phyloP scores from a whole-genome alignment of 768 basidiomycete species.

The Xerocomellus dryophilus region DNA sequence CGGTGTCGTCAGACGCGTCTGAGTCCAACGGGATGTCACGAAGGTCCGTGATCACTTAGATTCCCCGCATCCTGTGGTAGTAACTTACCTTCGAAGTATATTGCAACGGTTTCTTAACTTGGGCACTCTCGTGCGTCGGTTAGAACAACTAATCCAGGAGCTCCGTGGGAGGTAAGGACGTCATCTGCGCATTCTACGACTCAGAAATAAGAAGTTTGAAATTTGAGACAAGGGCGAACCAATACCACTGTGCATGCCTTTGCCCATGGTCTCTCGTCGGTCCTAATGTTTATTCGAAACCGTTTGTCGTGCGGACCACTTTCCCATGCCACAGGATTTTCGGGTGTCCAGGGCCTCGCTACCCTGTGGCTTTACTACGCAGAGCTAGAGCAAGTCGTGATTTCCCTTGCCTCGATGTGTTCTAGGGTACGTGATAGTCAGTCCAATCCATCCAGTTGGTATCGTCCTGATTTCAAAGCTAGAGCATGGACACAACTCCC shows the following conservation, averaged over 20 bases:
- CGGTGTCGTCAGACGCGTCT: conserved; percentile 32
- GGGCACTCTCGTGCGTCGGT: conserved; percentile 62
- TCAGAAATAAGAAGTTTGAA: conserved; percentile 5
- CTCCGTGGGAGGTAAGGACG: conserved; percentile 49
- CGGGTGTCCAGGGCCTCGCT: conserved; percentile 31
- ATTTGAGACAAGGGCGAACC: conserved; percentile 41
- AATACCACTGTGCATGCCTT: conserved; percentile 64
- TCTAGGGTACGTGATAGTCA: conserved; percentile 46
- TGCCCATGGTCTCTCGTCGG: conserved; percentile 58
- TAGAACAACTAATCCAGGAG: conserved; percentile 51
- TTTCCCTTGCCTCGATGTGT: conserved; percentile 56
- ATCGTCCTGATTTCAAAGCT: conserved; percentile 7
- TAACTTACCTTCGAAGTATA: conserved; percentile 39
- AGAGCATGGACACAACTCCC: conserved; percentile 33
- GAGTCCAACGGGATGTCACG: conserved; percentile 47
- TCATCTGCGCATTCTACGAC: not conserved
- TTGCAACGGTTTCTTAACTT: conserved; percentile 62
- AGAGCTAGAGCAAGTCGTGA: conserved; percentile 46
- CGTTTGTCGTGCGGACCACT: conserved; percentile 42
- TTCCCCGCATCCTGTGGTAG: not conserved
- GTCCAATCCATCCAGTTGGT: not conserved
- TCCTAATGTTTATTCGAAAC: conserved; percentile 50
- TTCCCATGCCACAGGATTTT: conserved; percentile 20
- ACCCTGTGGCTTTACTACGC: conserved; percentile 51
- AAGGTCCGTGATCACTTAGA: conserved; percentile 43